Conservation (phyloP, 768 basidiomycete genomes). For the Gloeophyllum trabeum region DNA sequence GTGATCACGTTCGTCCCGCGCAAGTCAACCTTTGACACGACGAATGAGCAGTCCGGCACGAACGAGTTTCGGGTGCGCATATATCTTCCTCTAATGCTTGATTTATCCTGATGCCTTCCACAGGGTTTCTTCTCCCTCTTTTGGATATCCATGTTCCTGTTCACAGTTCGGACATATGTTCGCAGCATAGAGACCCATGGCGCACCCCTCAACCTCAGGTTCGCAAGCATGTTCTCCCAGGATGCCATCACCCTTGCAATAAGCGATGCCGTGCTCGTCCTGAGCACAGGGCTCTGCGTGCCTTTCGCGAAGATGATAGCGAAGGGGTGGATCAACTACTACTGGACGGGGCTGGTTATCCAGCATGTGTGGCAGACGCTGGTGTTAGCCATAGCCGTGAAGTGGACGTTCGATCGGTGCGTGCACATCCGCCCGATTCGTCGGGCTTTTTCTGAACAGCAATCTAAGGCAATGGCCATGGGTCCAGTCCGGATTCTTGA, state of each 20-base stretch:
- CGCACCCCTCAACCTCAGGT: constrained; percentile 63
- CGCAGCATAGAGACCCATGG: constrained; percentile 70
- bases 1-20: constrained; percentile 82
- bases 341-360: constrained; percentile 61
- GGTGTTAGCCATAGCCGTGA: constrained; percentile 63
- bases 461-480: constrained; percentile 82
- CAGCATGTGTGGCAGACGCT: constrained; percentile 75
- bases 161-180: constrained; percentile 69
- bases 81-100: background rate
- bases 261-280: constrained; percentile 74
- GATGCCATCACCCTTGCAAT: constrained; percentile 77
- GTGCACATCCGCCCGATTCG: constrained; percentile 4
- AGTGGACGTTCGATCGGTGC: constrained; percentile 85
- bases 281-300: constrained; percentile 67
- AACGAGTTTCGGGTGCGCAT: constrained; percentile 76
- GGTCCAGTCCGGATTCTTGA: constrained; percentile 91
- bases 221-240: constrained; percentile 80
- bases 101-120: background rate
- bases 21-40: constrained; percentile 75
- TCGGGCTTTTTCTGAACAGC: background rate
- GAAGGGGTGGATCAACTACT: constrained; percentile 73
- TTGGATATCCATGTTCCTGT: constrained; percentile 83
- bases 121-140: constrained; percentile 94
- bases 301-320: constrained; percentile 71
- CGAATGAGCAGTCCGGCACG: constrained; percentile 56